Base-by-base conservation (phyloP, 345 rosid species). In the Noccaea caerulescens region DNA sequence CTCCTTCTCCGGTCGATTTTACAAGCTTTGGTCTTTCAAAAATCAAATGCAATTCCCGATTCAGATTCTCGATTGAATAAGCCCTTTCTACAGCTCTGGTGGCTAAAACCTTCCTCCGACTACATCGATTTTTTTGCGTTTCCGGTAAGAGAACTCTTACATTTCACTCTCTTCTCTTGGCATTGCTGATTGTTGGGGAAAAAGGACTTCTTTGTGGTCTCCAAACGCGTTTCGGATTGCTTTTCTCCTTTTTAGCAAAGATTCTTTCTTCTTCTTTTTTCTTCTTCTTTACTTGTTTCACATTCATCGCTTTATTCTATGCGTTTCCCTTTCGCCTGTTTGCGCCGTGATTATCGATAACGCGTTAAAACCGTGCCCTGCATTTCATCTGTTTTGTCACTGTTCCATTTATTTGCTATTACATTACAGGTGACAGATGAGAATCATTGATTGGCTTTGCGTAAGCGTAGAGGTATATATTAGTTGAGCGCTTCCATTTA, bases 361-460 rank as follows among this genome's bases (percentile, higher is more conserved):
- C 36, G 51, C 25, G 58, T 72, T 1, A 20, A 34, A 34, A 58
- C 8, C 32, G 25, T 52, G 20, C 7, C 23, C 38, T 6, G 18
- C n/a, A n/a, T 69, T 36, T 23, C 25, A 20, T 18, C 6, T 47
- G 41, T 23, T 13, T 20, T 52, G 11, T 59, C 42, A 59, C 72
- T 67, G 42, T 53, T 47, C 42, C 73, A 67, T 59, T 66, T 68
- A 50, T 58, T 58, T 33, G 60, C 46, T 57, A 12, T 37, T 16
- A 8, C 33, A 27, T 39, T 56, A 3, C 5, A 54, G 55, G 10
- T 55, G 13, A 5, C 44, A 12, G 6, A 34, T 4, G 34, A 8
- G 10, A 34, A 53, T 62, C 3, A 64, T 54, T 36, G 34, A 25
- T 55, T 56, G 34, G 37, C 42, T 73, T 73, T 18, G 20, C 20